Evolutionary conservation across 225 moss, liverwort and hornwort species (phyloP), one percentile per base, ranked within the genome.

Genomic region (Pseudoscleropodium purum): DNA sequence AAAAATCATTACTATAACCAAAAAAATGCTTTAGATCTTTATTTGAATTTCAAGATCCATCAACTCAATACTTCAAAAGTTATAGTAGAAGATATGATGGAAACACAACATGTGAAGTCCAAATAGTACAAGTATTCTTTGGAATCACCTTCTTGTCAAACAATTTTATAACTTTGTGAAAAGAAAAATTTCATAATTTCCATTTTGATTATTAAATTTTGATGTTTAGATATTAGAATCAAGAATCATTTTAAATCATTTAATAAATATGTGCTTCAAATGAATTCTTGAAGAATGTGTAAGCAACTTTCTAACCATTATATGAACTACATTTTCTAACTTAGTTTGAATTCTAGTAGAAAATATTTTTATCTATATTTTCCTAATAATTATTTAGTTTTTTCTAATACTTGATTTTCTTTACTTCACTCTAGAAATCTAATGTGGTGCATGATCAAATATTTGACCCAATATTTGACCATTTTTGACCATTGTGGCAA

Each of bases 71-170:
- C 11, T 21, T 68, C 21, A 37, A 37, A 68, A 37, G 37, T 37
- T 21, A 37, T 68, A 20, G 4, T 12, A 37, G 7, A 68, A 37
- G 12, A 68, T 12, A 37, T 37, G 4, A 37, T 2, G 1, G 7
- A 20, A 69, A 6, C 0, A 4, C 4, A 68, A 37, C 0, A 0
- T 23, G 2, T 69, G 7, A 24, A 1, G 7, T 24, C 14, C 2
- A 39, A 70, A 14, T 8, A 25, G 24, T 14, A 39, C 24, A 0
- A 24, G 1, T 7, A 4, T 70, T 39, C 24, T 7, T 25, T 39
- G 4, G 24, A 70, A 24, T 24, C 39, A 70, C 2, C 8, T 0
- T 14, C 2, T 2, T 24, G 4, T 43, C 1, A 43, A 3, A 43
- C 27, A 15, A 3, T 15, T 73, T 16, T 73, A 26, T 15, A 16